These are phyloP conservation scores for Alternaria rosae DNA, from an alignment of 2,329 filamentous ascomycete species.

Conservation along the genomic window DNA sequence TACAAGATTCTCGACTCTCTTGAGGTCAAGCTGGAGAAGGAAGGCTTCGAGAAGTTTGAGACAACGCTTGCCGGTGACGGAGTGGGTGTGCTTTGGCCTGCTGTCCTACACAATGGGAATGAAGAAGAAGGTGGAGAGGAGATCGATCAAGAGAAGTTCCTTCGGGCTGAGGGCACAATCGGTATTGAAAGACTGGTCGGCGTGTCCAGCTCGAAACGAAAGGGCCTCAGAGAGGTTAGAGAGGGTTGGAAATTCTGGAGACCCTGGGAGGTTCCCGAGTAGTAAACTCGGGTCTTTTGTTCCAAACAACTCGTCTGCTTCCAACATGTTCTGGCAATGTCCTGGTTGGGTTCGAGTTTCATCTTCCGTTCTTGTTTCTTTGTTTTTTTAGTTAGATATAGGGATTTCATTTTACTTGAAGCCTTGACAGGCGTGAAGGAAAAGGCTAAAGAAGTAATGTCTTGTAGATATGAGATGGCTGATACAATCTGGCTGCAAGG, in stretches of 20 bases:
- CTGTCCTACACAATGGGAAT: conserved; percentile 84
- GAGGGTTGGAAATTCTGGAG: conserved; percentile 54
- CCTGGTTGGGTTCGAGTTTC: not conserved
- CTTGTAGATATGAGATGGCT: not conserved
- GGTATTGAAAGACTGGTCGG: conserved; percentile 89
- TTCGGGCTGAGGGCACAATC: conserved; percentile 82
- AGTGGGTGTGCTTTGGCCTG: conserved; percentile 92
- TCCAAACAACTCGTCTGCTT: not conserved
- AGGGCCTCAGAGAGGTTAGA: conserved; percentile 40
- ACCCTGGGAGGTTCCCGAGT: conserved; percentile 41
- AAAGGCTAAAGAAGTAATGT: not conserved
- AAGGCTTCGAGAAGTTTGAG: conserved; percentile 82
- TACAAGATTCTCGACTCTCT: conserved; percentile 63
- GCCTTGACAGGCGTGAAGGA: not conserved
- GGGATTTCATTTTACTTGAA: not conserved
- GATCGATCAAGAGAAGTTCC: conserved; percentile 88
- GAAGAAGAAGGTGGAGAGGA: conserved; percentile 86
- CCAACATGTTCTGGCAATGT: not conserved
- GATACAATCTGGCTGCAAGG: not conserved
- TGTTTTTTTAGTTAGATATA: not conserved
- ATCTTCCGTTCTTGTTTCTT: not conserved
- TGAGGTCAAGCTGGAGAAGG: conserved; percentile 63
- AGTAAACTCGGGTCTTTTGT: conserved; percentile 6
- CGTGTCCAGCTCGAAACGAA: conserved; percentile 56
- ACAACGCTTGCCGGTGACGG: conserved; percentile 92